Conservation (phyloP, 306 rosid genomes). For the Hippophae rhamnoides region DNA sequence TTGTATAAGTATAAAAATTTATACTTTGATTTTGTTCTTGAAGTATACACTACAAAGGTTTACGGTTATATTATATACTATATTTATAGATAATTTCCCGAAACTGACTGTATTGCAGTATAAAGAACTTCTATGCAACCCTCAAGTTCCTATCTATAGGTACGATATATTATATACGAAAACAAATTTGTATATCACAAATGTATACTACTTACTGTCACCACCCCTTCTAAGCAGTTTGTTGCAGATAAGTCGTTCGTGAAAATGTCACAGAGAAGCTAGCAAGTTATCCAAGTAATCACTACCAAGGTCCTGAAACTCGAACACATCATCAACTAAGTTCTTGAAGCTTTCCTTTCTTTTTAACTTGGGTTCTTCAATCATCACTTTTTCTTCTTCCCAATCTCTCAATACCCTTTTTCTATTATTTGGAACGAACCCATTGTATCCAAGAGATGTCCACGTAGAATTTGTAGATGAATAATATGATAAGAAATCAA, state of each 20-base stretch:
- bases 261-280: conserved; percentile 39
- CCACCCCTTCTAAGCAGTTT: neutral
- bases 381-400: conserved; percentile 23
- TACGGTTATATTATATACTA: too few relatives aligned
- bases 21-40: too few relatives aligned
- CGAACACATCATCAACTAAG: conserved; percentile 40
- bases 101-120: too few relatives aligned
- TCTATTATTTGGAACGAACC: conserved; percentile 10
- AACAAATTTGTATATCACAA: neutral
- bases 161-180: neutral
- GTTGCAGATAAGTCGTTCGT: neutral
- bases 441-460: conserved; percentile 2
- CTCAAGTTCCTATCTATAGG: too few relatives aligned
- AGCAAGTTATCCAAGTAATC: conserved; percentile 72
- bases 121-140: too few relatives aligned
- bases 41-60: too few relatives aligned
- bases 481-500: neutral
- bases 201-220: neutral
- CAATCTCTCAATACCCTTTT: conserved; percentile 35
- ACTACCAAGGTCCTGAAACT: conserved; percentile 76
- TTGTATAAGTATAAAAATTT: too few relatives aligned
- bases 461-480: neutral
- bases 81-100: too few relatives aligned
- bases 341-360: conserved; percentile 31
- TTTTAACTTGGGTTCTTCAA: conserved; percentile 29